Evolutionary conservation across 345 rosid genomes (phyloP), one percentile per base, ranked within the genome.

Genomic region (Gynandropsis gynandra): DNA sequence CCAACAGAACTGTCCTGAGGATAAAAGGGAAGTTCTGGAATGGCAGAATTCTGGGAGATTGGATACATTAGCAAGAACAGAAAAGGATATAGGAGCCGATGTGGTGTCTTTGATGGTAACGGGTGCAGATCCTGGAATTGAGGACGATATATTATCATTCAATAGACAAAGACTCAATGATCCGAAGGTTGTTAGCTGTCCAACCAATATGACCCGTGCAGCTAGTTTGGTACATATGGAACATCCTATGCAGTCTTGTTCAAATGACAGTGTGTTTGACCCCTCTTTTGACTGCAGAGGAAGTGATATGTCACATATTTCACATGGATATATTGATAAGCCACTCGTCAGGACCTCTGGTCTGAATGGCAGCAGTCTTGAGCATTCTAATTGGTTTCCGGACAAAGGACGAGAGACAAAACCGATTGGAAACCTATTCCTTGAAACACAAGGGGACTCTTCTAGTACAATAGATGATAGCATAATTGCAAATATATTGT

Each of bases 121-220:
- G 39, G 61, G 56, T 38, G 42, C 50, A 13, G 51, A 59, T 54
- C 62, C 72, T 33, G 80, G 74, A 63, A 68, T 75, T 10, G 97
- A 82, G 63, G 74, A 79, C 54, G 97, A 92, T 69, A 43, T 92
- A 54, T 54, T 89, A 57, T 72, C 81, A 53, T 85, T 82, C 70
- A 80, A 79, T 71, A 76, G 67, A 65, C 86, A 78, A 59, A 82
- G 95, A 68, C 80, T 74, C 21, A 70, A 76, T 56, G 95, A 87
- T 75, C 95, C 95, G 5, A 86, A 82, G 70, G 75, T 79, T 44
- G 69, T 71, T 44, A 74, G 69, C 46, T 77, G 44, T 59, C 69
- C 77, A 39, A 45, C 64, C 45, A 71, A 55, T 70, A 41, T 72
- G 50, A 64, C 80, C 18, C 71, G 59, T 64, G 67, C 75, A 49